Conservation (phyloP, 345 rosid species). For the Euphorbia lathyris region DNA sequence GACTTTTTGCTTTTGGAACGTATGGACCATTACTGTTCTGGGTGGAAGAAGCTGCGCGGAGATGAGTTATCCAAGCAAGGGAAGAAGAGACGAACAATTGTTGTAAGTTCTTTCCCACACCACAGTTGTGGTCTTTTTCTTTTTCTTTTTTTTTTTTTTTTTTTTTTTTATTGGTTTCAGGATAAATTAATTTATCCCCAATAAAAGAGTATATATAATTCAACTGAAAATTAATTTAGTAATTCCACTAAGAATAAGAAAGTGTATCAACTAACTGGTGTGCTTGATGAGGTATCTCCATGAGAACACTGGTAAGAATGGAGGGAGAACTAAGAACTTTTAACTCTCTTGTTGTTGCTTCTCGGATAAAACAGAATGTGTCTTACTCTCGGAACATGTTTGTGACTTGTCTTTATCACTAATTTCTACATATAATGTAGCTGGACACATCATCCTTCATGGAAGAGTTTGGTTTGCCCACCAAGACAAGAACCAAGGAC, state of each 20-base stretch:
- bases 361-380: neutral
- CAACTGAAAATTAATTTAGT: too few relatives aligned
- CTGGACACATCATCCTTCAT: slow-evolving; percentile 85
- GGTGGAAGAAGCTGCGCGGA: slow-evolving; percentile 54
- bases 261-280: neutral
- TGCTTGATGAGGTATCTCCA: neutral
- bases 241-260: too few relatives aligned
- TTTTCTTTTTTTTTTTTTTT: too few relatives aligned
- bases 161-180: too few relatives aligned
- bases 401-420: neutral
- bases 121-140: too few relatives aligned
- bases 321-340: neutral
- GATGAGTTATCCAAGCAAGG: slow-evolving; percentile 57
- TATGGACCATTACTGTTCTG: slow-evolving; percentile 90
- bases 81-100: slow-evolving; percentile 79
- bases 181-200: too few relatives aligned
- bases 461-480: slow-evolving; percentile 91
- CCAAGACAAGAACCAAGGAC: slow-evolving; percentile 82
- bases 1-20: slow-evolving; percentile 90
- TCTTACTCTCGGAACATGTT: neutral
- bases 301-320: neutral
- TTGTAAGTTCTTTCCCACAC: slow-evolving; percentile 45
- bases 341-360: neutral
- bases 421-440: slow-evolving; percentile 27
- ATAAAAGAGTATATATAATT: too few relatives aligned